phyloP scores from a whole-genome alignment of 768 basidiomycete genomes.

The Lepiota brunneoincarnata region DNA sequence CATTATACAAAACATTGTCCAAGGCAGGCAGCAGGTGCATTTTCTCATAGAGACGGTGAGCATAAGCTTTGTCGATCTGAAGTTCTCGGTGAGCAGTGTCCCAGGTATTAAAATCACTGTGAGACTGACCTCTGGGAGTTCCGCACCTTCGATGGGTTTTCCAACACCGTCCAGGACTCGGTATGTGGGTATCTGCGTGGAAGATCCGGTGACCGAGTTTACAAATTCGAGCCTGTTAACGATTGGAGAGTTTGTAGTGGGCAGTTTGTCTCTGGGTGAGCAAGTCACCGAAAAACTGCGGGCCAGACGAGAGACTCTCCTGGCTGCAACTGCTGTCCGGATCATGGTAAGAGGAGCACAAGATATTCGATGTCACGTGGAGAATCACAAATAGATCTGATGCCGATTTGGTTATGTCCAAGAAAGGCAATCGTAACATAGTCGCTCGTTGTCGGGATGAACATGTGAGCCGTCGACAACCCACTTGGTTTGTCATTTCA shows the following conservation, averaged over 20 bases:
- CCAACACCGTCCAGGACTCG: constrained; percentile 84
- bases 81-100: neutral
- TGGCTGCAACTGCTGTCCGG: constrained; percentile 24
- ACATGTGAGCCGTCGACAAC: constrained; percentile 10
- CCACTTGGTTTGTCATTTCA: constrained; percentile 7
- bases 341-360: constrained; percentile 27
- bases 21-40: constrained; percentile 81
- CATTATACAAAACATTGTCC: constrained; percentile 87
- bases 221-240: constrained; percentile 73
- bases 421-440: constrained; percentile 4
- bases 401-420: neutral
- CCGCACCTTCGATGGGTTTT: constrained; percentile 65
- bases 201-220: constrained; percentile 66
- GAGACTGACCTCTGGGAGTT: constrained; percentile 65
- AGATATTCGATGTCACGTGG: constrained; percentile 24
- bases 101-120: neutral
- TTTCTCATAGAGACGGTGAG: constrained; percentile 71
- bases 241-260: constrained; percentile 55
- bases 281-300: constrained; percentile 10
- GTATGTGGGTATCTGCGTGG: constrained; percentile 77
- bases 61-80: constrained; percentile 68
- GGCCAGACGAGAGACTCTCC: neutral
- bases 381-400: constrained; percentile 16
- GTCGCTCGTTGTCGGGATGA: neutral
- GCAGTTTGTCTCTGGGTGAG: constrained; percentile 25